phyloP scores from a whole-genome alignment of 345 rosid genomes.

The Punica granatum region DNA sequence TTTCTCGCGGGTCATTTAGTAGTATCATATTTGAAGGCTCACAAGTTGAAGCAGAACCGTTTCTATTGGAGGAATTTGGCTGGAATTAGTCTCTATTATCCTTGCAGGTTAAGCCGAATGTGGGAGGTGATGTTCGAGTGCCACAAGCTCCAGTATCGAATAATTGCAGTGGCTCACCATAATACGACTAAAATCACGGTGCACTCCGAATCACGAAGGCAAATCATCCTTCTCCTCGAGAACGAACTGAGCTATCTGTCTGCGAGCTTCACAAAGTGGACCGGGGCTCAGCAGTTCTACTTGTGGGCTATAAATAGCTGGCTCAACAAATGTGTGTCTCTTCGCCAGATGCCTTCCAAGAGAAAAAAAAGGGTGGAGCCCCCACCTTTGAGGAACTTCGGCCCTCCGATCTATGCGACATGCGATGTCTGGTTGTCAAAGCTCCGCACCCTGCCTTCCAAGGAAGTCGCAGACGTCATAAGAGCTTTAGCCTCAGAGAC shows the following conservation, averaged over 20 bases:
- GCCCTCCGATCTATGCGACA: conserved; percentile 72
- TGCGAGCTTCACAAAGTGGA: conserved; percentile 71
- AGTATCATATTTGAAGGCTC: not conserved
- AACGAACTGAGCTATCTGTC: conserved; percentile 45
- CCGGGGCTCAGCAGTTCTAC: conserved; percentile 57
- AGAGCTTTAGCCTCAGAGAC: conserved; percentile 60
- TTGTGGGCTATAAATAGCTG: conserved; percentile 61
- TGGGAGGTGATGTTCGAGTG: conserved; percentile 92
- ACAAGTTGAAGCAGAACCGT: not conserved
- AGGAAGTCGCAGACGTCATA: conserved; percentile 49
- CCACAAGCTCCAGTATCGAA: conserved; percentile 63
- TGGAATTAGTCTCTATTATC: not conserved
- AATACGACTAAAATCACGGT: conserved; percentile 38
- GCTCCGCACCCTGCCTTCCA: conserved; percentile 35
- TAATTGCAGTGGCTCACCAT: conserved; percentile 46
- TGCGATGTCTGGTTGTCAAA: conserved; percentile 60
- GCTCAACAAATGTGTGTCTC: conserved; percentile 58
- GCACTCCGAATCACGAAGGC: conserved; percentile 53
- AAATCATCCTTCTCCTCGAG: conserved; percentile 55
- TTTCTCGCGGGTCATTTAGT: conserved; percentile 6
- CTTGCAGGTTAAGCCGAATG: conserved; percentile 75
- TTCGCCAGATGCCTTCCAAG: conserved; percentile 20
- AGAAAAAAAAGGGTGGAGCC: conserved; percentile 23
- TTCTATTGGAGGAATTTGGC: not conserved
- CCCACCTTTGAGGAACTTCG: conserved; percentile 20